Evolutionary conservation across 306 rosid species (phyloP).

Genomic region (Gillenia trifoliata): DNA sequence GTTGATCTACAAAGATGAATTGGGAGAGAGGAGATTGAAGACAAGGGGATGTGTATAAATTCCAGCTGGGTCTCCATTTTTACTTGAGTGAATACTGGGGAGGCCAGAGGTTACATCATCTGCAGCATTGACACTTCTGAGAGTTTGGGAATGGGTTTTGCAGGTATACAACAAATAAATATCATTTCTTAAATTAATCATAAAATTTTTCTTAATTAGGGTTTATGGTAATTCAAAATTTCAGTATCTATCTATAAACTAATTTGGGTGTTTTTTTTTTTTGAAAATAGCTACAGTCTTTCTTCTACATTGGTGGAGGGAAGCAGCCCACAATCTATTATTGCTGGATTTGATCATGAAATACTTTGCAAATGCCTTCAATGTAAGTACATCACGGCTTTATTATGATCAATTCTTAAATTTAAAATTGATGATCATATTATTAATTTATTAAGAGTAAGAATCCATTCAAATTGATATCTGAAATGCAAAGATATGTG

Average conservation of each 20-base stretch:
- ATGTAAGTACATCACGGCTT: slow-evolving; percentile 42
- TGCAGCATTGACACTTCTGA: slow-evolving; percentile 76
- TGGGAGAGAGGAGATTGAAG: slow-evolving; percentile 58
- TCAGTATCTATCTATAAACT: background rate
- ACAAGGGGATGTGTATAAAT: slow-evolving; percentile 72
- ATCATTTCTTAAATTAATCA: background rate
- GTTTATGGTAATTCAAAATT: background rate
- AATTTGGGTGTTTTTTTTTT: background rate
- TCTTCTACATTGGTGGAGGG: slow-evolving; percentile 94
- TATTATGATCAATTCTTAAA: background rate
- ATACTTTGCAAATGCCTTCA: slow-evolving; percentile 57
- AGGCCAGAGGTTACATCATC: slow-evolving; percentile 46
- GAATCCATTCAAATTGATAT: background rate
- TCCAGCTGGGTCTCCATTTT: slow-evolving; percentile 80
- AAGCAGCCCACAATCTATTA: slow-evolving; percentile 46
- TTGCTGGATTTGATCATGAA: slow-evolving; percentile 61
- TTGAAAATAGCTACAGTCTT: slow-evolving; percentile 42
- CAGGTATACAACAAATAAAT: slow-evolving; percentile 40
- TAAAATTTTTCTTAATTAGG: background rate
- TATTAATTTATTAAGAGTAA: no score
- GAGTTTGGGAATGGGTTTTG: slow-evolving; percentile 47
- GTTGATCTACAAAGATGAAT: slow-evolving; percentile 35
- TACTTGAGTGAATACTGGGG: slow-evolving; percentile 51
- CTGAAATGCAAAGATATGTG: background rate
- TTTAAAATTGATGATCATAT: no score